Evolutionary conservation across 31 red algal genomes (phyloP), one percentile per base, ranked within the genome.

Genomic region (Bonnemaisonia californica): DNA sequence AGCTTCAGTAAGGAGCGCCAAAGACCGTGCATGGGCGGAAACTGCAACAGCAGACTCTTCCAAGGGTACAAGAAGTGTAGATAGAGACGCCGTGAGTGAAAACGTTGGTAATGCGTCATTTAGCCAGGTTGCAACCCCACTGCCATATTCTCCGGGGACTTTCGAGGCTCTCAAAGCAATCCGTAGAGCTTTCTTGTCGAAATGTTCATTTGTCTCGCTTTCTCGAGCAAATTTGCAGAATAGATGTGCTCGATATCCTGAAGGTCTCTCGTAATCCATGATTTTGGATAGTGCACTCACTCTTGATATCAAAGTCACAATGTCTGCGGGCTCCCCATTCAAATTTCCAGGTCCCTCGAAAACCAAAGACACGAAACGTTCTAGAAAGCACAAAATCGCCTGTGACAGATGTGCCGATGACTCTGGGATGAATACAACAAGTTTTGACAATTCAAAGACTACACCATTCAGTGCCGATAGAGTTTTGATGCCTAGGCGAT

Each of bases 11-110:
- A 92, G 72, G 9, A 85, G 48, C 27, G 74, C 60, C 28, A 84
- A 65, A 24, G 89, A 92, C 54, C 85, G 54, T 33, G 80, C 62
- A 37, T 80, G 68, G 18, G 75, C 41, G 26, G 89, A 92, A 29
- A 92, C 79, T 18, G 81, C 68, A 3, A 92, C 89, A 40, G 89
- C 89, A 1, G 80, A 92, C 69, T 85, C 81, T 74, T 92, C 89
- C 1, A 57, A 21, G 2, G 78, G 69, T 3, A 79, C 54, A 3
- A 92, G 34, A 0, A 92, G 69, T 37, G 27, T 47, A 19, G 80
- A 37, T 37, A 92, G 47, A 33, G 84, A 56, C 69, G 57, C 57
- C 1, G 19, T 31, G 3, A 92, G 57, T 58, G 65, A 80, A 31
- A 85, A 3, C 31, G 29, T 62, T n/a, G 81, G 75, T 28, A 73